Base-by-base conservation (phyloP, 345 rosid genomes). In the Moricandia moricandioides region DNA sequence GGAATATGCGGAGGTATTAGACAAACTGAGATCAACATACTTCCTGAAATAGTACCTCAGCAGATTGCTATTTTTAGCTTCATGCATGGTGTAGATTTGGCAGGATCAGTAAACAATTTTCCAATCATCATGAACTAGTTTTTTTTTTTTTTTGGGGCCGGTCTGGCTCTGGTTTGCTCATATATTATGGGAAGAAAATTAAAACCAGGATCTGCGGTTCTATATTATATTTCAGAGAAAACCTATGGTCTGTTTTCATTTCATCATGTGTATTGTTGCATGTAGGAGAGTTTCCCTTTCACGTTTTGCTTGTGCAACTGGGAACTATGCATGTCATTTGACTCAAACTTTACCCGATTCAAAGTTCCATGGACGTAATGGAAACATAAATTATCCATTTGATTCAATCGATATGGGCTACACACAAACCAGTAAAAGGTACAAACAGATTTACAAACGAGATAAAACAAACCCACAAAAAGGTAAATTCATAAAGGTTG, bases 1-100 rank as follows among this genome's bases (percentile, higher is more conserved):
- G 6, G 90, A 88, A 70, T 72, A 85, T 68, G 85, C 85, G 31
- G 89, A 89, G 83, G 70, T 82, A 49, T 87, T 91, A 27, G 87
- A 86, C 78, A 79, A 74, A 69, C 75, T 94, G 47, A 85, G 83
- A 1, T 58, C 82, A 1, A 78, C 62, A 56, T 91, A 94, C 78
- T 75, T 86, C 79, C 78, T 84, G 11, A 67, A 80, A 70, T 70
- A 14, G 63, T 83, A 72, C 78, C 62, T 11, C 59, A 45, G 12
- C 1, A 29, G 11, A 16, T 54, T 11, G 61, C 6, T 39, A 12
- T 3, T 33, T 54, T 54, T 55, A 56, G 72, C 26, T 35, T 49
- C 52, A 2, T 54, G 5, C 63, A 37, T 21, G 63, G 74, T 73
- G 24, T 29, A 74, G 60, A 66, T 57, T 57, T 66, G 31, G 60